A percentile compares a stretch with the other conserved stretches of the same genome.
Evolutionary conservation across 169 alveolate genomes (phyloP).

Genomic region (Plasmodium knowlesi): DNA sequence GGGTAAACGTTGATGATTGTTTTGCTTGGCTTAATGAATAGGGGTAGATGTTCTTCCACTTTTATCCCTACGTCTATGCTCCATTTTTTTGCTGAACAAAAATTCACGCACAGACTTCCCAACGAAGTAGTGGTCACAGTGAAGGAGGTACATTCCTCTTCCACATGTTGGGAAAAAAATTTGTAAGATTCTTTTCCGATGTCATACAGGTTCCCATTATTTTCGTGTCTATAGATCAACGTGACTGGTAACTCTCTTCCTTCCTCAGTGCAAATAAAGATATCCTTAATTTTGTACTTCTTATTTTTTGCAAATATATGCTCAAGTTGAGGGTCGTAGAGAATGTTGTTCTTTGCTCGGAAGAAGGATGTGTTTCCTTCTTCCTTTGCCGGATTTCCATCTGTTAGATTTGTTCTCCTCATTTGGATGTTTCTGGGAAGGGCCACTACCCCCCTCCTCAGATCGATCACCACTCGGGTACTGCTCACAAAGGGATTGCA

Average conservation of each 20-base stretch:
- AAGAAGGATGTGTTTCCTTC: neutral
- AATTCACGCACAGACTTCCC: neutral
- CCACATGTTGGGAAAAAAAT: neutral
- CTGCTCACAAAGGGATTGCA: conserved; percentile 45
- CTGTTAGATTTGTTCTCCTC: neutral
- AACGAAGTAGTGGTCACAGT: neutral
- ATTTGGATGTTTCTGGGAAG: conserved; percentile 17
- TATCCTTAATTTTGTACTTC: conserved; percentile 22
- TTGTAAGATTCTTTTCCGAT: neutral
- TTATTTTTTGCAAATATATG: conserved; percentile 11
- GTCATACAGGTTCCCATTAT: conserved; percentile 10
- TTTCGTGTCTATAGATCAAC: conserved; percentile 2
- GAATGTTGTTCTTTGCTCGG: neutral
- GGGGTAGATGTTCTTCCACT: neutral
- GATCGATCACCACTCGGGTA: neutral
- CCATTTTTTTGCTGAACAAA: neutral
- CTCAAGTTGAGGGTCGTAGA: conserved; percentile 20
- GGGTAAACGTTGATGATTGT: conserved; percentile 46
- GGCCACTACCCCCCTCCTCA: conserved; percentile 4
- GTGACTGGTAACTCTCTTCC: conserved; percentile 16
- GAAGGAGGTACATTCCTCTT: neutral
- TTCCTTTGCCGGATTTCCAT: neutral
- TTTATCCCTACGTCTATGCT: neutral
- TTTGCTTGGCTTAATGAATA: conserved; percentile 31
- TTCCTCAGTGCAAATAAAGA: conserved; percentile 9